These are phyloP conservation scores for Dendrocalamus latiflorus DNA, from an alignment of 202 grass and related monocot genomes.

Conservation along the genomic window DNA sequence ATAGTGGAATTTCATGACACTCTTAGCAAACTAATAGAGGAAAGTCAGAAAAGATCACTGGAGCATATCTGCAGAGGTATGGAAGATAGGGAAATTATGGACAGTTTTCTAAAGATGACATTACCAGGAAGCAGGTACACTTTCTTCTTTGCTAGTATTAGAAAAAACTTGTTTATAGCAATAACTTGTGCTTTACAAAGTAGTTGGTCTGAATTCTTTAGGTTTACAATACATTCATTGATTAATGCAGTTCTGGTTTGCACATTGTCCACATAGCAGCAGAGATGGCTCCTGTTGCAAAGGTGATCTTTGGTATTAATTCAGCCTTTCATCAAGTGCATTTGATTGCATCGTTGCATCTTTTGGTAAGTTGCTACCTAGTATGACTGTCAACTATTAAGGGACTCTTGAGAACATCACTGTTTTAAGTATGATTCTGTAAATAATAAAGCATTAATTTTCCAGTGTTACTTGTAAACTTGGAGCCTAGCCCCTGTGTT, in stretches of 20 bases:
- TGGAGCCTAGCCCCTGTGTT: background rate
- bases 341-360: constrained; percentile 15
- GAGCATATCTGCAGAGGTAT: constrained; percentile 55
- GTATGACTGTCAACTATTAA: background rate
- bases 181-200: too few species aligned
- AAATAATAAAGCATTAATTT: background rate
- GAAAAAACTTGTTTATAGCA: constrained; percentile 13
- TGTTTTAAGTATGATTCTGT: background rate
- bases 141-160: constrained; percentile 7
- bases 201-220: too few species aligned
- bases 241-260: too few species aligned
- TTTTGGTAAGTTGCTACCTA: background rate
- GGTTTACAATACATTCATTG: too few species aligned
- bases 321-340: constrained; percentile 8
- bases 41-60: constrained; percentile 52
- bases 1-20: constrained; percentile 72
- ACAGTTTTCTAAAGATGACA: constrained; percentile 72
- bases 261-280: too few species aligned
- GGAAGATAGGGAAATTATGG: constrained; percentile 61
- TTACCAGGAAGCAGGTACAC: constrained; percentile 54
- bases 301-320: too few species aligned
- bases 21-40: constrained; percentile 66
- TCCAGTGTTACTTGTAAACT: background rate
- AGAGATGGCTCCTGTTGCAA: too few species aligned
- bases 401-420: background rate